A percentile compares a stretch with the other conserved stretches of the same genome.
Evolutionary conservation across 2,329 filamentous ascomycete species (phyloP).

Genomic region (Diaporthe capsici): DNA sequence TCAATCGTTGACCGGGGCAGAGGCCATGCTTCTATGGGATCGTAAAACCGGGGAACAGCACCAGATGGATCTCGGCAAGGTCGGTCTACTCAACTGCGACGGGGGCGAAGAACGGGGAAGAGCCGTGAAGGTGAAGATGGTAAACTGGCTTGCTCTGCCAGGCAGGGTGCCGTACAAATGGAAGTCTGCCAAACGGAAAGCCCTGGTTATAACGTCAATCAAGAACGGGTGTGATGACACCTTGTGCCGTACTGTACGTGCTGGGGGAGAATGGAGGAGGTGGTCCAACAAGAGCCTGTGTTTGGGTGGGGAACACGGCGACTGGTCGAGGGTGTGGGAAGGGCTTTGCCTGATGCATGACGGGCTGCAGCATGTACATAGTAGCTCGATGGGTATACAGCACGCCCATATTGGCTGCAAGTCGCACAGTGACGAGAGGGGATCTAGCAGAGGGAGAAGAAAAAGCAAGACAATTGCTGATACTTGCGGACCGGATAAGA

Average conservation of each 20-base stretch:
- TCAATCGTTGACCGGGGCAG: conserved; percentile 31
- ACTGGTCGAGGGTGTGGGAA: conserved; percentile 36
- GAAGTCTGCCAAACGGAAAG: conserved; percentile 27
- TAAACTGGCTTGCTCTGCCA: conserved; percentile 11
- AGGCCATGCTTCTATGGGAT: conserved; percentile 11
- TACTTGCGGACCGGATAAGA: conserved; percentile 13
- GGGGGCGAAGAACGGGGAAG: conserved; percentile 9
- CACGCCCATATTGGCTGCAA: conserved; percentile 28
- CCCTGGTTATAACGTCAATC: conserved; percentile 33
- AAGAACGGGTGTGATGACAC: conserved; percentile 34
- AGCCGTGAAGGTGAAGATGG: conserved; percentile 1
- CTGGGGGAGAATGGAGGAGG: conserved; percentile 28
- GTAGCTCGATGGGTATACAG: conserved; percentile 36
- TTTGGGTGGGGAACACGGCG: conserved; percentile 37
- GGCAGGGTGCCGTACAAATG: conserved; percentile 26
- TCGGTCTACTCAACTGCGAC: conserved; percentile 34
- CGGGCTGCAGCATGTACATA: conserved; percentile 37
- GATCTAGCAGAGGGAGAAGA: conserved; percentile 22
- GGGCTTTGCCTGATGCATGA: conserved; percentile 39
- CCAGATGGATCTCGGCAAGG: conserved; percentile 23
- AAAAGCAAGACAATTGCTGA: conserved; percentile 37
- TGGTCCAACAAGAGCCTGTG: conserved; percentile 34
- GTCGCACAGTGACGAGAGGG: conserved; percentile 37
- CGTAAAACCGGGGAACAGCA: conserved; percentile 17
- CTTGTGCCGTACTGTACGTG: conserved; percentile 29